Conservation (phyloP, 225 moss, liverwort and hornwort species). For the Neckera pumila region DNA sequence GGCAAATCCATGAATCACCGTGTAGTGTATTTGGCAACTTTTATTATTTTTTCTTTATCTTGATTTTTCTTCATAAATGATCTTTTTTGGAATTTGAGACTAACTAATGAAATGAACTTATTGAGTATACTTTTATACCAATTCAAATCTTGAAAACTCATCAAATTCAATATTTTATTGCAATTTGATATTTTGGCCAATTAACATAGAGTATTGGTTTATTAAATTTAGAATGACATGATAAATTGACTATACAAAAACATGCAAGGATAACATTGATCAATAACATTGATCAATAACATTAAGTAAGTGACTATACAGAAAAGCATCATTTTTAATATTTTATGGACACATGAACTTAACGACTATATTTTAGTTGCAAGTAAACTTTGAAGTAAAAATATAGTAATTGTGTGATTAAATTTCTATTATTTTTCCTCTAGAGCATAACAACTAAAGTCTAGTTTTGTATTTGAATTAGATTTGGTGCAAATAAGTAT, state of each 20-base stretch:
- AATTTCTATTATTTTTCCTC: too few relatives aligned
- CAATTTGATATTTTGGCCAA: background rate
- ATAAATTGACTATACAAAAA: too few relatives aligned
- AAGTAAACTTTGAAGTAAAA: too few relatives aligned
- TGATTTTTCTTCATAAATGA: background rate
- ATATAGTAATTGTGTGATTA: too few relatives aligned
- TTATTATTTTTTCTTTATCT: too few relatives aligned
- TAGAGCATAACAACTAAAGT: too few relatives aligned
- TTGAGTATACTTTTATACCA: too few relatives aligned
- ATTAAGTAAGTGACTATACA: background rate
- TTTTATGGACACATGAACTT: too few relatives aligned
- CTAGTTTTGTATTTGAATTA: too few relatives aligned
- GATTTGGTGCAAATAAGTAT: too few relatives aligned
- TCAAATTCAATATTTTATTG: background rate
- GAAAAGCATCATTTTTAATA: background rate
- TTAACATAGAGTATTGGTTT: background rate
- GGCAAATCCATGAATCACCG: fast-evolving
- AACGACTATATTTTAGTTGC: too few relatives aligned
- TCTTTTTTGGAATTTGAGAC: background rate
- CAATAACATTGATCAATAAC: background rate
- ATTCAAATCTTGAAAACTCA: background rate
- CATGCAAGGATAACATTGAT: background rate
- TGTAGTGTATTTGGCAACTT: background rate
- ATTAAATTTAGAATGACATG: fast-evolving
- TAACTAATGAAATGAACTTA: background rate